Evolutionary conservation across 2,329 filamentous ascomycete genomes (phyloP), one percentile per base, ranked within the genome.

Genomic region (Podosphaera fusca): DNA sequence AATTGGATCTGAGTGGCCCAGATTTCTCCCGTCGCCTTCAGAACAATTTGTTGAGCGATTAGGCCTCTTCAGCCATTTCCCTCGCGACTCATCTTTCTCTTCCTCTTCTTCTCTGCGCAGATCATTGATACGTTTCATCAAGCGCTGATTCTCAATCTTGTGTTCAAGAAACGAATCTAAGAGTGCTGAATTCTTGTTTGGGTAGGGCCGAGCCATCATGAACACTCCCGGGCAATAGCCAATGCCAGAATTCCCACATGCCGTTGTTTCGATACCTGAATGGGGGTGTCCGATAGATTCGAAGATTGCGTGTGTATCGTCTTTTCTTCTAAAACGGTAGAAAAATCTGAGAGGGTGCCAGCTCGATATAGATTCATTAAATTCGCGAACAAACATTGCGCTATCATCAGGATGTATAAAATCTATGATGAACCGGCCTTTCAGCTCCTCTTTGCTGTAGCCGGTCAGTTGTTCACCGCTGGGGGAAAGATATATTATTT

Each of bases 91-190:
- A 59, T 85, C 83, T 14, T 76, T 75, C 59, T 94, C 89, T 57
- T 89, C 85, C 58, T 83, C 80, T 68, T 95, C 90, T 69, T 95
- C 90, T 60, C 79, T 77, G 63, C 85, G 86, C 57, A 95, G 73
- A 69, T 94, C 87, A 21, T 84, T 81, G 60, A 96, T 94, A 49
- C 87, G 81, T 63, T 87, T 84, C 64, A 80, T 81, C 54, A 96
- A 70, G 3, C 89, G 80, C 71, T 95, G 88, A 65, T 95, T 95
- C 69, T 95, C 90, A 57, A 95, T 90, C 70, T 95, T 95, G 72
- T 95, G 89, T 68, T 96, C 90, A 34, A 96, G 74, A 65, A 95
- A 95, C 0, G 88, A 94, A 70, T 96, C 89, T 29, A 95, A 75
- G 9, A 95, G 75, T 2, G 79, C 79, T 0, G 87, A 83, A 66